Percentiles rank a stretch among this genome's conserved stretches.
phyloP scores from a whole-genome alignment of 495 filamentous ascomycete species.

The Penicillium alfredii region DNA sequence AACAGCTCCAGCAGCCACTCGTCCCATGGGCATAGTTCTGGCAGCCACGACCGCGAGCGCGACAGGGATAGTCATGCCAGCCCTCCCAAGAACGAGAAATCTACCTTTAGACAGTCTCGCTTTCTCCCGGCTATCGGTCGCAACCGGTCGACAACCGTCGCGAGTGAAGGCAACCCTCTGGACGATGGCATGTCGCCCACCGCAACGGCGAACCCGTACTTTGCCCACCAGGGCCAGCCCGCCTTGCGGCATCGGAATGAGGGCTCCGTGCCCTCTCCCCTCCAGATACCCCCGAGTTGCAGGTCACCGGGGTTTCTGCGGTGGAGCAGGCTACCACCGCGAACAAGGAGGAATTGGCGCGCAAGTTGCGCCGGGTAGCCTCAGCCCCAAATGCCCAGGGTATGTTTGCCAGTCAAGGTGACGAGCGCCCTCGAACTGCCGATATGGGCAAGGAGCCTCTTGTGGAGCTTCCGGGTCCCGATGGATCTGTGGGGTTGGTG shows the following conservation, averaged over 20 bases:
- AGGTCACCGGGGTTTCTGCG: constrained; percentile 65
- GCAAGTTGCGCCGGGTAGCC: constrained; percentile 87
- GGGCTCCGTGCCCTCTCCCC: constrained; percentile 88
- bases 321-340: constrained; percentile 69
- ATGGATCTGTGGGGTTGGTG: constrained; percentile 51
- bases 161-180: constrained; percentile 85
- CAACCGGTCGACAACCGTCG: constrained; percentile 78
- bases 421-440: constrained; percentile 70
- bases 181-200: constrained; percentile 88
- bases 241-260: constrained; percentile 91
- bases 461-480: constrained; percentile 47
- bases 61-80: constrained; percentile 26
- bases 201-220: constrained; percentile 94
- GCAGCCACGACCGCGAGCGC: constrained; percentile 37
- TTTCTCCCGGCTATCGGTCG: constrained; percentile 76
- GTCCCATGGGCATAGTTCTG: constrained; percentile 33
- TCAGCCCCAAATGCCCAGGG: constrained; percentile 97
- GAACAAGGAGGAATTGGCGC: constrained; percentile 87
- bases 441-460: constrained; percentile 74
- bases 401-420: constrained; percentile 65
- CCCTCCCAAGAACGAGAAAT: constrained; percentile 52
- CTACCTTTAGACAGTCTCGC: constrained; percentile 70
- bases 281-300: constrained; percentile 80
- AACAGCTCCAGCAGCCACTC: constrained; percentile 59
- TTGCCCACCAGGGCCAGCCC: constrained; percentile 92